Conservation (phyloP, 176 grass and related monocot genomes). For the Raddia guianensis region DNA sequence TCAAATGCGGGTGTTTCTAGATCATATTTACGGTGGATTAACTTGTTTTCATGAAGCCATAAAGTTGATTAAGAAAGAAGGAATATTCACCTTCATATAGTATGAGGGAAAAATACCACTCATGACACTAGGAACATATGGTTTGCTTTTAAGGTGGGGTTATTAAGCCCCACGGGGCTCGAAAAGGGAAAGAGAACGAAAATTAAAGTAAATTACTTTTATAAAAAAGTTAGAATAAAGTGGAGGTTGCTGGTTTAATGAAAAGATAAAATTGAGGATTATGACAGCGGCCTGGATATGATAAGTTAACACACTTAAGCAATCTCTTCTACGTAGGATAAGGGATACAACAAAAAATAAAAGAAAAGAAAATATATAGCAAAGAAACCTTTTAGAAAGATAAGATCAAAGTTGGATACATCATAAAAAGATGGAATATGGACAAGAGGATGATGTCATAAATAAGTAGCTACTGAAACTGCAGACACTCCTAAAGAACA, state of each 20-base stretch:
- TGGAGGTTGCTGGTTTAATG: background rate
- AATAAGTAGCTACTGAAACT: background rate
- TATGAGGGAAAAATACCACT: background rate
- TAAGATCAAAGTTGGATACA: background rate
- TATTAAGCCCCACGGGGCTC: background rate
- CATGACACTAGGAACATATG: background rate
- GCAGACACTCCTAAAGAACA: too few relatives aligned
- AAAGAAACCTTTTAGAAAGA: background rate
- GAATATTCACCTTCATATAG: background rate
- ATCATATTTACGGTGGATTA: too few relatives aligned
- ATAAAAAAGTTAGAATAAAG: background rate
- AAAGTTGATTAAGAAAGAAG: background rate
- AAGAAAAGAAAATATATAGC: background rate
- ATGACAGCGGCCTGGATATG: background rate
- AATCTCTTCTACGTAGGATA: background rate
- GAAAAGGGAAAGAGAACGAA: background rate
- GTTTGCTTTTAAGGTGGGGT: background rate
- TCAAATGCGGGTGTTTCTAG: too few relatives aligned
- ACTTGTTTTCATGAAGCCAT: too few relatives aligned
- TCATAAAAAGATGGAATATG: background rate
- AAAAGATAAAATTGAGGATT: background rate
- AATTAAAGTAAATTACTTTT: background rate
- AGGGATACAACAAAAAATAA: background rate
- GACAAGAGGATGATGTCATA: background rate
- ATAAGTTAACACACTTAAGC: background rate